phyloP scores from a whole-genome alignment of 441 rosid species.

The Pelargonium citronellum region DNA sequence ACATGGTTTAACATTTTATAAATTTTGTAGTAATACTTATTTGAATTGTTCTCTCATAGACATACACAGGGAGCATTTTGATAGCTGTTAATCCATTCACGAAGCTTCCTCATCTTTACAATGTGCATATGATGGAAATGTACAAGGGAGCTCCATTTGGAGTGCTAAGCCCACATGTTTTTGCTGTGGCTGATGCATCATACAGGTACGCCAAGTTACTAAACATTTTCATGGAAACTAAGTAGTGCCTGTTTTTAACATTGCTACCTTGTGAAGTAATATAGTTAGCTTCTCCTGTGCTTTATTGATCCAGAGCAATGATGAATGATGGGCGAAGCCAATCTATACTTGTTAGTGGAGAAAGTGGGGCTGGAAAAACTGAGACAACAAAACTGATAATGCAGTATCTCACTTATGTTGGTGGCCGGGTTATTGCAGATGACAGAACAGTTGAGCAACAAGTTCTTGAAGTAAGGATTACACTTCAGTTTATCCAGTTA shows the following conservation, averaged over 20 bases:
- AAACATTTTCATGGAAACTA: background rate
- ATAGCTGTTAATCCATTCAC: slow-evolving; percentile 69
- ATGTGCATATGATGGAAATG: slow-evolving; percentile 45
- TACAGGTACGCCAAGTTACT: slow-evolving; percentile 39
- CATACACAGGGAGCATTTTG: slow-evolving; percentile 71
- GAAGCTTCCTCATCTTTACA: slow-evolving; percentile 59
- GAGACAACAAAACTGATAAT: slow-evolving; percentile 78
- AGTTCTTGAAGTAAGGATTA: slow-evolving; percentile 56
- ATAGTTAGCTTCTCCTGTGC: slow-evolving; percentile 10
- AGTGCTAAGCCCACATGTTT: slow-evolving; percentile 66
- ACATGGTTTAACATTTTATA: background rate
- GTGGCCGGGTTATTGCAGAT: slow-evolving; percentile 43
- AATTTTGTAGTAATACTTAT: slow-evolving; percentile 22
- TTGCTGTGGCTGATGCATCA: slow-evolving; percentile 71
- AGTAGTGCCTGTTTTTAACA: slow-evolving; percentile 37
- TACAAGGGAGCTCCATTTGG: slow-evolving; percentile 58
- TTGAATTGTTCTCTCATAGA: slow-evolving; percentile 35
- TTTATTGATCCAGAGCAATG: slow-evolving; percentile 48
- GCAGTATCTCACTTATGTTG: slow-evolving; percentile 66
- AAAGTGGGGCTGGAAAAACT: slow-evolving; percentile 80
- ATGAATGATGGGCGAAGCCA: slow-evolving; percentile 60
- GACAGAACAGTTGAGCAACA: slow-evolving; percentile 70
- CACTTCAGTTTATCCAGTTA: slow-evolving; percentile 13
- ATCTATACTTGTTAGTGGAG: slow-evolving; percentile 70
- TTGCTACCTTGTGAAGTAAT: slow-evolving; percentile 10